Evolutionary conservation across 371 early-diverging fungal species (phyloP).

Genomic region (Actinomucor elegans): DNA sequence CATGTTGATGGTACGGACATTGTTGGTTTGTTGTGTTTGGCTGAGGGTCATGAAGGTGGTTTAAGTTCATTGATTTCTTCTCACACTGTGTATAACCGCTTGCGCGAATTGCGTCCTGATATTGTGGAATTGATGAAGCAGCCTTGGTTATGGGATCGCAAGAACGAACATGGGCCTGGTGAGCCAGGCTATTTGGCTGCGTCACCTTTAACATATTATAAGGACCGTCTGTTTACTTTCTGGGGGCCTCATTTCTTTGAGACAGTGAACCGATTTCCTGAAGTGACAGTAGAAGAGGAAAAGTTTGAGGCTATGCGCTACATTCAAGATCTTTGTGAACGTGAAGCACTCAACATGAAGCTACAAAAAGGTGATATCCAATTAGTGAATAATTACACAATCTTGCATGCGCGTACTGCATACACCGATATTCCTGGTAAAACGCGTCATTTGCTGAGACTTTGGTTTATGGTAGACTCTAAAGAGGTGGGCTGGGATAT

Average conservation of each 20-base stretch:
- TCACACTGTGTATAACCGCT: constrained; percentile 44
- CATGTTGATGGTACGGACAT: constrained; percentile 49
- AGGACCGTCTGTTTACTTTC: constrained; percentile 38
- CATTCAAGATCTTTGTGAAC: constrained; percentile 40
- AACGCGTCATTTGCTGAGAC: constrained; percentile 39
- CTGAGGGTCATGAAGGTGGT: constrained; percentile 38
- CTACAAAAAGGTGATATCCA: constrained; percentile 46
- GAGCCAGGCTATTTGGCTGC: constrained; percentile 34
- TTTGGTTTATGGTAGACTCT: constrained; percentile 37
- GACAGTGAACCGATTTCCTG: constrained; percentile 42
- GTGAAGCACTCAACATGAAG: constrained; percentile 43
- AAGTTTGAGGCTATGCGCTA: constrained; percentile 43
- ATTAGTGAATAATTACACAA: constrained; percentile 44
- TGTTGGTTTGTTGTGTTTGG: constrained; percentile 37
- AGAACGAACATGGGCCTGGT: constrained; percentile 34
- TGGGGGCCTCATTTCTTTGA: constrained; percentile 51
- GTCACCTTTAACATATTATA: constrained; percentile 31
- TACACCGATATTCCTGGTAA: constrained; percentile 31
- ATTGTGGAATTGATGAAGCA: constrained; percentile 43
- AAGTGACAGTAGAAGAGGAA: constrained; percentile 20
- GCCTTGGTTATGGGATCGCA: constrained; percentile 49
- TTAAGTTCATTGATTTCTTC: constrained; percentile 42
- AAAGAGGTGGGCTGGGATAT: constrained; percentile 39
- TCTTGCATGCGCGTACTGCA: constrained; percentile 44
- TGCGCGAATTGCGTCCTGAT: constrained; percentile 38